Evolutionary conservation across 78 protist genomes (phyloP).

Genomic region (Pelomyxa schiedti): DNA sequence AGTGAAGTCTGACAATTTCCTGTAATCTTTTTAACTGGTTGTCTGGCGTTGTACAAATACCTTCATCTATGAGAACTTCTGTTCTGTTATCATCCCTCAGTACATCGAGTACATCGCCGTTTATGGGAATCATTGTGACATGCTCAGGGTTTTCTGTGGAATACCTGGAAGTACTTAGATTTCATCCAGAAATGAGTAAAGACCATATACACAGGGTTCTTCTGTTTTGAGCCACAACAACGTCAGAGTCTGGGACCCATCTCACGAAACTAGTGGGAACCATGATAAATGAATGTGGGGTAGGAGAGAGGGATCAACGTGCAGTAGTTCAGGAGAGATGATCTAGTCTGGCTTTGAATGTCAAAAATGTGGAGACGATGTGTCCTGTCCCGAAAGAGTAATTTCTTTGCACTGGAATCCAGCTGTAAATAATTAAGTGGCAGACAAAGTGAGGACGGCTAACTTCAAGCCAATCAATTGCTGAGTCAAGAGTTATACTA

Average conservation of each 20-base stretch:
- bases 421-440: too few species aligned
- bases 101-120: slow-evolving; percentile 76
- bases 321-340: slow-evolving; percentile 61
- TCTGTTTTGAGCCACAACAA: slow-evolving; percentile 75
- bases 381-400: slow-evolving; percentile 70
- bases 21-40: too few species aligned
- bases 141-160: slow-evolving; percentile 54
- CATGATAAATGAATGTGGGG: background rate
- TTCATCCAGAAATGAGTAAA: too few species aligned
- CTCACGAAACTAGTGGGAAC: background rate
- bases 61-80: slow-evolving; percentile 76
- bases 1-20: background rate
- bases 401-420: slow-evolving; percentile 24
- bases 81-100: slow-evolving; percentile 57
- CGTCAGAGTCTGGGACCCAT: slow-evolving; percentile 82
- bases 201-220: slow-evolving; percentile 72
- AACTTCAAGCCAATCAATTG: slow-evolving; percentile 80
- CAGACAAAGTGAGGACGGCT: background rate
- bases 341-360: slow-evolving; percentile 16
- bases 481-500: slow-evolving; percentile 43
- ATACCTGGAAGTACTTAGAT: too few species aligned
- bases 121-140: slow-evolving; percentile 52
- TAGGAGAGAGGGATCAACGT: slow-evolving; percentile 38
- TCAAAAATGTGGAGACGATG: slow-evolving; percentile 48
- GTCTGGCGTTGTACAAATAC: slow-evolving; percentile 15